Evolutionary conservation across 257 asterid genomes (phyloP).

Genomic region (Verbascum thapsus): DNA sequence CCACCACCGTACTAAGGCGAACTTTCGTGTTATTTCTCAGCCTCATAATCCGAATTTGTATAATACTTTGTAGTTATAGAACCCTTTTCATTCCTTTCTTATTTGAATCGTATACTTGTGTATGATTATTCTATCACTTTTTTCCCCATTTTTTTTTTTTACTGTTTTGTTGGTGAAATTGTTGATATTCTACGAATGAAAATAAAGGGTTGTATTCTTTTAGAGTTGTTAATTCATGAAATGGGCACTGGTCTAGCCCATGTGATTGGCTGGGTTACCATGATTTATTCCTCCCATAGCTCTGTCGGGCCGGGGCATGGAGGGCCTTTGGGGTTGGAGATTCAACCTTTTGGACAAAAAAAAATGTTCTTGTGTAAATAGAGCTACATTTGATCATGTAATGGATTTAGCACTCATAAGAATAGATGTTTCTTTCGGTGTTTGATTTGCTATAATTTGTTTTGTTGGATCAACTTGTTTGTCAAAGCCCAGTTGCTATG

Average conservation of each 20-base stretch:
- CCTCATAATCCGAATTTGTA: constrained; percentile 8
- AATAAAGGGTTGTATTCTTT: background rate
- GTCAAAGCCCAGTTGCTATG: constrained; percentile 11
- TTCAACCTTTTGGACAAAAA: too few species aligned
- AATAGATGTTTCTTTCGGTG: constrained; percentile 33
- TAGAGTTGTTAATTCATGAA: constrained; percentile 7
- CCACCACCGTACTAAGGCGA: constrained; percentile 40
- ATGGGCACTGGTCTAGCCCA: too few species aligned
- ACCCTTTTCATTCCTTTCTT: background rate
- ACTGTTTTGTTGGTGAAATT: background rate
- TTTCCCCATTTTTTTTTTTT: background rate
- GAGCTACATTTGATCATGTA: constrained; percentile 29
- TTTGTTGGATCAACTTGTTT: background rate
- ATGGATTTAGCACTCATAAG: constrained; percentile 32
- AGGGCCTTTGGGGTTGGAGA: too few species aligned
- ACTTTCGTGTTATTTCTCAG: constrained; percentile 7
- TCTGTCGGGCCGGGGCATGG: too few species aligned
- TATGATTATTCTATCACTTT: background rate
- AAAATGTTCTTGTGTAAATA: too few species aligned
- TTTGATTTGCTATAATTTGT: constrained; percentile 1
- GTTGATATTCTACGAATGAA: background rate
- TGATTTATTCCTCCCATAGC: too few species aligned
- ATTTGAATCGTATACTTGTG: background rate
- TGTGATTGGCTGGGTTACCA: too few species aligned
- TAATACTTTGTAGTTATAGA: constrained; percentile 19